Evolutionary conservation across 495 filamentous ascomycete genomes (phyloP).

Genomic region (Mytilinidion resinicola): DNA sequence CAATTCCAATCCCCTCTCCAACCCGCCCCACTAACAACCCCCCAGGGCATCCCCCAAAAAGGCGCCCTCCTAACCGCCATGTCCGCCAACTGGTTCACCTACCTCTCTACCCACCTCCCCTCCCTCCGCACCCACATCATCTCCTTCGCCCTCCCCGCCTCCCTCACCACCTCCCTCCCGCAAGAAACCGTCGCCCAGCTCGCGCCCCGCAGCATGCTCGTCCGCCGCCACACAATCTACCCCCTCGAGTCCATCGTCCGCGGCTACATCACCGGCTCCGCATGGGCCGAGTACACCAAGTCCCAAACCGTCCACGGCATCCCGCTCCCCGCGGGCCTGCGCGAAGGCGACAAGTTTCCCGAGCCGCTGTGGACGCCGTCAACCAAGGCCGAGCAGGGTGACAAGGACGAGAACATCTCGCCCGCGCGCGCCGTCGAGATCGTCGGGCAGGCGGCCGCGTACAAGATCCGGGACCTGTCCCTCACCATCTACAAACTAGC

Average conservation of each 20-base stretch:
- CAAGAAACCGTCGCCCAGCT: constrained; percentile 46
- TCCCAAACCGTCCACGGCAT: constrained; percentile 78
- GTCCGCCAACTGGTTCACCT: constrained; percentile 78
- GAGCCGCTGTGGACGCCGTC: constrained; percentile 76
- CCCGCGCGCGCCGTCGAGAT: constrained; percentile 58
- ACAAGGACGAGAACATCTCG: constrained; percentile 88
- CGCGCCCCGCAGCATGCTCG: constrained; percentile 71
- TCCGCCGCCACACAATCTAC: constrained; percentile 69
- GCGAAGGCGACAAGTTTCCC: constrained; percentile 65
- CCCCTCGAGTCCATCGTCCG: constrained; percentile 90
- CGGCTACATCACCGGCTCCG: constrained; percentile 89
- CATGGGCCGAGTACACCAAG: constrained; percentile 75
- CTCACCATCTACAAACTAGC: constrained; percentile 58
- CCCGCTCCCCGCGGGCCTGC: constrained; percentile 56
- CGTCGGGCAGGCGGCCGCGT: constrained; percentile 69
- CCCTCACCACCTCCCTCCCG: constrained; percentile 37
- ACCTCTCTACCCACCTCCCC: constrained; percentile 60
- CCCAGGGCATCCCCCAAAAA: constrained; percentile 73
- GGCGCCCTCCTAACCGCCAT: constrained; percentile 66
- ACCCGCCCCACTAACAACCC: neutral
- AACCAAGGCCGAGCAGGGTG: constrained; percentile 81
- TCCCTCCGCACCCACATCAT: constrained; percentile 71
- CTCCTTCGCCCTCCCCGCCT: constrained; percentile 56
- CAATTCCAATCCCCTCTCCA: neutral
- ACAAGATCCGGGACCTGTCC: constrained; percentile 64